These are phyloP conservation scores for Spathaspora sp. DNA, from an alignment of 1,139 yeast genomes.

Conservation along the genomic window DNA sequence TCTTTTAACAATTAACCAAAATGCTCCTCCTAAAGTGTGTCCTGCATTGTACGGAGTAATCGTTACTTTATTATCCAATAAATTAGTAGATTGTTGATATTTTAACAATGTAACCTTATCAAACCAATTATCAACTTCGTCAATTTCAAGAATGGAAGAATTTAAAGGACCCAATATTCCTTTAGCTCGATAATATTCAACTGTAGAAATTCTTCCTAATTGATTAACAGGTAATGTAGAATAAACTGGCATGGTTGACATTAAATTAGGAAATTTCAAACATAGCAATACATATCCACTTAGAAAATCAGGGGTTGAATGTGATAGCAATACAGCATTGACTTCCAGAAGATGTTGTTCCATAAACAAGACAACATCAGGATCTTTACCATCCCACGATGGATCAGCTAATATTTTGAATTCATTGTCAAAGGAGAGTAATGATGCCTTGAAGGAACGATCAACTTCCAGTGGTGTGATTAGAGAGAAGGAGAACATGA, in stretches of 20 bases:
- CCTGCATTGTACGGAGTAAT: constrained; percentile 91
- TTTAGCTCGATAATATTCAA: constrained; percentile 70
- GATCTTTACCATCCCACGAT: constrained; percentile 59
- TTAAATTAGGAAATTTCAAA: constrained; percentile 55
- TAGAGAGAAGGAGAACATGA: constrained; percentile 44
- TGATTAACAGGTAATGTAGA: constrained; percentile 88
- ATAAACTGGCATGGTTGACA: constrained; percentile 72
- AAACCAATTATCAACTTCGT: constrained; percentile 78
- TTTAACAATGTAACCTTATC: constrained; percentile 69
- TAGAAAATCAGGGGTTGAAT: constrained; percentile 75
- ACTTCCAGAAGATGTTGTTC: constrained; percentile 47
- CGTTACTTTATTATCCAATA: constrained; percentile 59
- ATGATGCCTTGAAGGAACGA: constrained; percentile 40
- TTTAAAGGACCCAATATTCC: constrained; percentile 78
- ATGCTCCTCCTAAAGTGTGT: constrained; percentile 87
- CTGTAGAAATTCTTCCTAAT: constrained; percentile 80
- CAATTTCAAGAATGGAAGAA: constrained; percentile 60
- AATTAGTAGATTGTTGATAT: constrained; percentile 72
- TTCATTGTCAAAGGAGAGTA: constrained; percentile 45
- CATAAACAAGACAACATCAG: constrained; percentile 44
- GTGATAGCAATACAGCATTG: constrained; percentile 76
- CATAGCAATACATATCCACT: constrained; percentile 80
- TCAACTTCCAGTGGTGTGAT: constrained; percentile 32
- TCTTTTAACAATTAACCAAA: constrained; percentile 76
- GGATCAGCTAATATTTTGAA: constrained; percentile 67